phyloP scores from a whole-genome alignment of 495 filamentous ascomycete genomes.

The Pseudoneurospora amorphoporcata region DNA sequence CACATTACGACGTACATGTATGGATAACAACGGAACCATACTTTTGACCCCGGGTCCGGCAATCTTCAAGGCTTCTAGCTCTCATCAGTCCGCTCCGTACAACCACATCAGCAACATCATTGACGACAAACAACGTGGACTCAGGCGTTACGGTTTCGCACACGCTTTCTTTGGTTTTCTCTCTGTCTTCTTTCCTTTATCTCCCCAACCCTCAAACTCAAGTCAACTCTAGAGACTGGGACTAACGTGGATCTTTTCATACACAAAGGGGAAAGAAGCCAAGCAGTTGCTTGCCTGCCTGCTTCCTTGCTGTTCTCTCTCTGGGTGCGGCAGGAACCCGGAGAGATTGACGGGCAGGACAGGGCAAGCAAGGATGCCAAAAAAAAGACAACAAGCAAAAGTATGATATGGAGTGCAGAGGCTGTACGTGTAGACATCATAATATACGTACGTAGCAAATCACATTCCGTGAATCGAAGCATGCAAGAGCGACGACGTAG shows the following conservation, averaged over 20 bases:
- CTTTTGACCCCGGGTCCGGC: not conserved
- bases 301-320: not conserved
- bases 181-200: not conserved
- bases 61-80: not conserved
- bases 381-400: no score
- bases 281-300: not conserved
- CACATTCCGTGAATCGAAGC: no score
- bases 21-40: not conserved
- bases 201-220: not conserved
- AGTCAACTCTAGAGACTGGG: not conserved
- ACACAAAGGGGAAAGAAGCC: not conserved
- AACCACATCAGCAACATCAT: not conserved
- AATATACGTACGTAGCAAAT: no score
- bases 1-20: not conserved
- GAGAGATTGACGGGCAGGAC: no score
- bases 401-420: no score
- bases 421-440: no score
- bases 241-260: not conserved
- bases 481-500: no score
- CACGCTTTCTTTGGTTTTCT: not conserved
- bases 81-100: not conserved
- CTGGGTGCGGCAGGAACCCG: no score
- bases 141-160: not conserved
- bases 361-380: no score
- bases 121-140: not conserved